Base-by-base conservation (phyloP, 1,284 basidiomycete genomes). In the Cystobasidium slooffiae region DNA sequence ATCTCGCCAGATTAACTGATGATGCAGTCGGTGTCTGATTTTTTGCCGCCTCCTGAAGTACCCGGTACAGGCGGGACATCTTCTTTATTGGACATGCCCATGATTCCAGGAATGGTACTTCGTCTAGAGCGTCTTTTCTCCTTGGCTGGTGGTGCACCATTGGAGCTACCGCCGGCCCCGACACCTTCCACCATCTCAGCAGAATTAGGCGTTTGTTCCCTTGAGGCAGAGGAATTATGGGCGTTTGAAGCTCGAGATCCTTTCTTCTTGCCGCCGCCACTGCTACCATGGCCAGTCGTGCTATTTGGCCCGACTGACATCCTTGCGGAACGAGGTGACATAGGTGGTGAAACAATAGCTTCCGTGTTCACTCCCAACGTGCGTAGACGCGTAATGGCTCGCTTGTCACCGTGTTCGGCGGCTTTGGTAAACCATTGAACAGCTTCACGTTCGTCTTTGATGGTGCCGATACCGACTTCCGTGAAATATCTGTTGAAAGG, bases 351-450 rank as follows among this genome's bases (percentile, higher is more conserved):
- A 24, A 39, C 14, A 18, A 53, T 47, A 49, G 20, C 46, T 31
- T 66, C 64, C 6, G 44, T 47, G 39, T 53, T 51, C 1, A 66
- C 70, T 8, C 63, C 63, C n/a, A 73, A 51, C 10, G 61, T 66
- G 16, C 63, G 62, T 22, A 99, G 84, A 61, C 97, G 89, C 81
- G 95, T 92, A 16, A 87, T 85, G 0, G 96, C 94, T 74, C 96
- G 91, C 82, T 94, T 96, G 84, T 99, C 96, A 55, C 96, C 95
- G 46, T 90, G 88, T n/a, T 96, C 93, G 6, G 93, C 90, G 0
- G 96, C 94, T 76, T 88, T 88, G 83, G 91, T 91, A 86, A 96
- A 99, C 87, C 91, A 98, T 39, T 86, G 82, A 72, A 89, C 85
- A 1, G 94, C 90, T 78, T 84, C 83, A 52, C 77, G 72, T 20